These are phyloP conservation scores for Vaccinium corymbosum DNA, from an alignment of 148 eudicot species.

Conservation along the genomic window DNA sequence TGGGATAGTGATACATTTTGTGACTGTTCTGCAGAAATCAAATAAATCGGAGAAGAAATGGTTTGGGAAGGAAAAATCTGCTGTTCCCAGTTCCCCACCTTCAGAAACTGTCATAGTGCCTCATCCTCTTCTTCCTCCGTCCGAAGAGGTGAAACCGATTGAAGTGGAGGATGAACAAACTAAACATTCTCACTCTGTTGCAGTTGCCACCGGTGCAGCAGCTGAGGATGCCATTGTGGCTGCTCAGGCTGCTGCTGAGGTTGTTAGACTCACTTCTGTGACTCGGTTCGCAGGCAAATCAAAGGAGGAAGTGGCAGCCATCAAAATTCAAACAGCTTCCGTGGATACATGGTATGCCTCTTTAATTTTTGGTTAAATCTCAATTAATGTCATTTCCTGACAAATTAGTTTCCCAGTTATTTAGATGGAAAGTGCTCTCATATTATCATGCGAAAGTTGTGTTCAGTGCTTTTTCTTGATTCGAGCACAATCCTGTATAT, in stretches of 20 bases:
- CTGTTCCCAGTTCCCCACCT: constrained; percentile 19
- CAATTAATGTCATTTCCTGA: constrained; percentile 8
- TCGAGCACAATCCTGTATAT: not conserved
- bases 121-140: constrained; percentile 32
- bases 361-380: not conserved
- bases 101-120: constrained; percentile 27
- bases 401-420: not conserved
- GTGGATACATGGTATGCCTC: constrained; percentile 59
- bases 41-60: constrained; percentile 58
- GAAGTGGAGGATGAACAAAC: constrained; percentile 43
- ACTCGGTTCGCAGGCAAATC: constrained; percentile 42
- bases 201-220: constrained; percentile 52
- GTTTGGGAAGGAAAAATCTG: constrained; percentile 53
- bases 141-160: constrained; percentile 28
- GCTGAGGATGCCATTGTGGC: constrained; percentile 60
- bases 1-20: not conserved
- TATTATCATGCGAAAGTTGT: not conserved
- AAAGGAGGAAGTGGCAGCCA: constrained; percentile 68
- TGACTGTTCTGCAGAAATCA: constrained; percentile 34
- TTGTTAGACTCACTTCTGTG: constrained; percentile 39
- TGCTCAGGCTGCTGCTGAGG: constrained; percentile 59
- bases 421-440: constrained; percentile 4
- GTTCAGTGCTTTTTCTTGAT: not conserved
- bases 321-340: constrained; percentile 74
- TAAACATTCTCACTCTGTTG: constrained; percentile 41